Evolutionary conservation across 2,329 filamentous ascomycete species (phyloP), one percentile per base, ranked within the genome.

Genomic region (Gaeumannomyces sp.): DNA sequence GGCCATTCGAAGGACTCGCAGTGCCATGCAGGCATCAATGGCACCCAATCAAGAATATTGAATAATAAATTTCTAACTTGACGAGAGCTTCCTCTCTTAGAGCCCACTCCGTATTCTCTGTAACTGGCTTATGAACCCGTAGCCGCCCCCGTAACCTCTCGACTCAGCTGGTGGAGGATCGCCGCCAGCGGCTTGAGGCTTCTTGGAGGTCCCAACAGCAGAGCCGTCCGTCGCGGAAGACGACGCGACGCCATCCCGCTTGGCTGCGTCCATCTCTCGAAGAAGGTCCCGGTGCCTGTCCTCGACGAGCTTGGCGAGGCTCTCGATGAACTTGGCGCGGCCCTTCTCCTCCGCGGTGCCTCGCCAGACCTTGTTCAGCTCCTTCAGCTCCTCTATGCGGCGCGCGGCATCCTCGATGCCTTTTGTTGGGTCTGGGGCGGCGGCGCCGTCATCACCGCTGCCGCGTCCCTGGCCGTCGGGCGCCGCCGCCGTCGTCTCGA

Each of bases 321-420:
- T 83, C 68, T 98, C 94, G 25, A 99, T 88, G 73, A 97, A 93
- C 71, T 86, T 90, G 13, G 79, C 79, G 64, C 95, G 82, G 7
- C 92, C 92, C 77, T 91, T 96, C 75, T 98, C 95, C 78, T 99
- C 95, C 0, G 91, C 90, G 2, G 95, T 97, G n/a, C 93, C 93
- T 74, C 90, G 94, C 93, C 95, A 99, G 28, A 99, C 88, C n/a
- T 78, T 78, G 4, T 87, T 86, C 68, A 98, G 77, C 67, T 88
- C 84, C 72, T 92, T 89, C 65, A 98, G 81, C 72, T 91, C 87
- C 72, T 92, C 89, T 19, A 98, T 88, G 59, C 91, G 82, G 64
- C 83, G 82, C 16, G 85, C 85, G 0, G 95, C 95, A 65, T 88
- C 87, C 68, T 91, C 88, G 11, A 95, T 81, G 22, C 91, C 91